A percentile compares a stretch with the other conserved stretches of the same genome.
These are phyloP conservation scores for Termitomyces sp. DNA, from an alignment of 768 basidiomycete genomes.

Conservation along the genomic window DNA sequence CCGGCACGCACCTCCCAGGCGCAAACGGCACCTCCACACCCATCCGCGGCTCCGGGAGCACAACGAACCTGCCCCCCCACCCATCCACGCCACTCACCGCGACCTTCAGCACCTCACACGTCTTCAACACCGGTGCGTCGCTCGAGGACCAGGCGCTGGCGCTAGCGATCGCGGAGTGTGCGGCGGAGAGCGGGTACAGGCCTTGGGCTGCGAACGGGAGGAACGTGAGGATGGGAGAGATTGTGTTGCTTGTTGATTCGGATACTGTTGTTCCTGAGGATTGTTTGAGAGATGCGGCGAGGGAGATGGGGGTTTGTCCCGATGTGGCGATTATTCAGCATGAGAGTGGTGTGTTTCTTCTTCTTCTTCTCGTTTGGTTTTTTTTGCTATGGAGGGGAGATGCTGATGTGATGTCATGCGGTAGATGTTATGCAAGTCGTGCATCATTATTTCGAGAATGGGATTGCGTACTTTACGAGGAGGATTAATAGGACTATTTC, in stretches of 20 bases:
- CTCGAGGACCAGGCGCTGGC: conserved; percentile 73
- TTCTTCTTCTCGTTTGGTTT: conserved; percentile 14
- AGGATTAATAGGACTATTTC: conserved; percentile 75
- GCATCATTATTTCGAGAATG: conserved; percentile 88
- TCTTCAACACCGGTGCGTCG: conserved; percentile 31
- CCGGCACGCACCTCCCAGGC: too few relatives aligned
- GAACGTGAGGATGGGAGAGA: conserved; percentile 68
- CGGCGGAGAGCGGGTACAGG: conserved; percentile 51
- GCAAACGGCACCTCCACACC: not conserved
- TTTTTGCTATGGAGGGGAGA: not conserved
- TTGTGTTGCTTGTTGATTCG: conserved; percentile 78
- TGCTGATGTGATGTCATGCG: not conserved
- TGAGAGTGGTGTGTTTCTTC: conserved; percentile 61
- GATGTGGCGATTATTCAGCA: conserved; percentile 87
- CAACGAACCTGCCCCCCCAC: not conserved
- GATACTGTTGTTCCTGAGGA: conserved; percentile 81
- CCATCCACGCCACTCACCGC: not conserved
- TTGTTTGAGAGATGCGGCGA: conserved; percentile 81
- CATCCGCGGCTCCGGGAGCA: not conserved
- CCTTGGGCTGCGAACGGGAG: conserved; percentile 79
- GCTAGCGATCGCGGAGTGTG: conserved; percentile 72
- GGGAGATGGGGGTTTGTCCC: conserved; percentile 74
- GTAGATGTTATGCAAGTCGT: conserved; percentile 82
- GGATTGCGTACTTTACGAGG: conserved; percentile 80
- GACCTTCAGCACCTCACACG: too few relatives aligned